Conservation (phyloP, 768 basidiomycete genomes). For the Rhodotorula babjevae region DNA sequence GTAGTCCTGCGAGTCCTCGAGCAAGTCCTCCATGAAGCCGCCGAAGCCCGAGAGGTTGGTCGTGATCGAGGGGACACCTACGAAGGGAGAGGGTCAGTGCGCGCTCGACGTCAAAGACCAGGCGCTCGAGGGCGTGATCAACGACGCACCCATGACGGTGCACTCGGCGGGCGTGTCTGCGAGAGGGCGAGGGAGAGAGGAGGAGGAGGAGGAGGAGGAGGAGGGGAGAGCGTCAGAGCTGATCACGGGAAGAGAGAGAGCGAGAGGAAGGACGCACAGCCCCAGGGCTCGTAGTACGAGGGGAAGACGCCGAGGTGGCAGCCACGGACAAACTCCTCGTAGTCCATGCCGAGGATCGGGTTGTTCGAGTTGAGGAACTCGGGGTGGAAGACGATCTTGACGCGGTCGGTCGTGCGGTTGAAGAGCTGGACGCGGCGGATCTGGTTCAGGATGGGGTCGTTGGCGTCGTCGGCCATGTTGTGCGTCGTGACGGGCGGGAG, state of each 20-base stretch:
- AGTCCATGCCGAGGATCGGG: conserved; percentile 92
- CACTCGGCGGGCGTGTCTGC: conserved; percentile 91
- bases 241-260: no score
- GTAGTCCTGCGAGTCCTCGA: conserved; percentile 70
- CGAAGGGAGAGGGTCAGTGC: background rate
- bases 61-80: conserved; percentile 77
- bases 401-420: conserved; percentile 79
- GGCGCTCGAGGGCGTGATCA: background rate
- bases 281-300: conserved; percentile 47
- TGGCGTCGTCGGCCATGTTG: conserved; percentile 92
- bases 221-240: no score
- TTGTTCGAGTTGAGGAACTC: conserved; percentile 98
- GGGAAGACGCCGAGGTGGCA: conserved; percentile 99
- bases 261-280: conserved; percentile 35
- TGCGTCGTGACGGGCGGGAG: conserved; percentile 97
- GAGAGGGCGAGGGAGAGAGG: conserved; percentile 28
- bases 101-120: background rate
- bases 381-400: conserved; percentile 97
- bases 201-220: background rate
- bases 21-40: conserved; percentile 64
- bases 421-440: conserved; percentile 90
- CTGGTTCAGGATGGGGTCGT: conserved; percentile 90
- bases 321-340: conserved; percentile 97
- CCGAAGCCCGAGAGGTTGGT: conserved; percentile 98
- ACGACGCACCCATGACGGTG: conserved; percentile 85